phyloP scores from a whole-genome alignment of 139 green algal species.

The Picochlorum costavermella region DNA sequence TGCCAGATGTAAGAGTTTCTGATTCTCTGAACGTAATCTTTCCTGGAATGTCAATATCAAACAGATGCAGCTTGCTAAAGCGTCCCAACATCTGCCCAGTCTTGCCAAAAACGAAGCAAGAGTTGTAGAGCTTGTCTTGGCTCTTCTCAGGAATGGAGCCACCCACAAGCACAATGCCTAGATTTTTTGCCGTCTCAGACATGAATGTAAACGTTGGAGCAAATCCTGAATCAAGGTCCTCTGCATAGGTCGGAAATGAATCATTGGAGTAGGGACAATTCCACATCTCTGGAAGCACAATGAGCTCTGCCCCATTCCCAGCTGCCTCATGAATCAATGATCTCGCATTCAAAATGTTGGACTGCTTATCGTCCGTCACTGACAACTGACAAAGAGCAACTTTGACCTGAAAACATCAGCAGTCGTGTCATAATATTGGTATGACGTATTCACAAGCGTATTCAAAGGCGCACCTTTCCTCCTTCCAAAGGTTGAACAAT shows the following conservation, averaged over 20 bases:
- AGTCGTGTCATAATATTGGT: not conserved
- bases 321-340: slow-evolving; percentile 61
- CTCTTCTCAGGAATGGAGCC: slow-evolving; percentile 78
- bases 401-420: slow-evolving; percentile 60
- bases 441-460: not conserved
- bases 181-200: slow-evolving; percentile 22
- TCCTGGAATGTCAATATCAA: slow-evolving; percentile 98
- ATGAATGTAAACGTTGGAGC: slow-evolving; percentile 36
- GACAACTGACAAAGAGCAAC: slow-evolving; percentile 88
- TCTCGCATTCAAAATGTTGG: slow-evolving; percentile 67
- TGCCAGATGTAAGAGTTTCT: slow-evolving; percentile 71
- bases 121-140: slow-evolving; percentile 87
- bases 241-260: slow-evolving; percentile 83
- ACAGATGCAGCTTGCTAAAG: slow-evolving; percentile 90
- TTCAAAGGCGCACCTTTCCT: slow-evolving; percentile 4
- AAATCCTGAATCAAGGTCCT: slow-evolving; percentile 66
- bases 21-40: slow-evolving; percentile 96
- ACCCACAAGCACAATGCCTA: slow-evolving; percentile 47
- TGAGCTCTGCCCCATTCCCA: slow-evolving; percentile 47
- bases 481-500: not conserved
- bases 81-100: slow-evolving; percentile 72
- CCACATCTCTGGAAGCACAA: slow-evolving; percentile 93
- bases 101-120: slow-evolving; percentile 82
- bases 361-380: slow-evolving; percentile 65
- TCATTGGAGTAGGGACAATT: slow-evolving; percentile 98